Base-by-base conservation (phyloP, 805 yeast species). In the Monosporozyma unispora region DNA sequence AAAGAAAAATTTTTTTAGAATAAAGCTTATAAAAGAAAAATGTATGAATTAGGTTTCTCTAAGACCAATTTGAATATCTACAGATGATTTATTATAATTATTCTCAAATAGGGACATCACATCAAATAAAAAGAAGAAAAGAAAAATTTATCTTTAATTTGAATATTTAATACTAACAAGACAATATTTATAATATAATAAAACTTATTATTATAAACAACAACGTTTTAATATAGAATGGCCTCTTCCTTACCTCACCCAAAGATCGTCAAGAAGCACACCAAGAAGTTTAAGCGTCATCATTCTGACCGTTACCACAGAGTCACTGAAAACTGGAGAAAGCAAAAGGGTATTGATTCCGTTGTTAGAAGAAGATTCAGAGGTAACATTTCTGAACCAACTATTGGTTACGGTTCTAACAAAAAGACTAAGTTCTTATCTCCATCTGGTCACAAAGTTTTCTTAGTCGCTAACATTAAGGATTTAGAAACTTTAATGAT, bases 341-440 rank as follows among this genome's bases (percentile, higher is more conserved):
- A 93, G 81, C 99, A 95, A 80, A 93, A 93, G 87, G 99, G 99
- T 93, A 93, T 93, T 74, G 99, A 93, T 82, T 90, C 98, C 66
- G 82, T 88, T 80, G 97, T 95, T 75, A 93, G 99, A 83, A 91
- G 99, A 83, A 85, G 93, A 82, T 93, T 93, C 96, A 88, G 97
- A 84, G 99, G 99, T 73, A 85, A 91, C 78, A 87, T 93, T 73
- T 81, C 90, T 69, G 95, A 91, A 82, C 99, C 99, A 82, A 90
- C 86, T 81, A 90, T 93, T 70, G 99, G 99, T 82, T 93, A 87
- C 82, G 97, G 99, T 79, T 89, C 98, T 68, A 89, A 93, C 96
- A 93, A 88, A 81, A 89, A 85, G 83, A 93, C 99, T 73, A 88
- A 84, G 77, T 87, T 83, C 84, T 72, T 93, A 80, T 76, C 79